Percentiles rank a stretch among this genome's conserved stretches.
Evolutionary conservation across 2,329 filamentous ascomycete genomes (phyloP).

Genomic region (Podosphaera fusca): DNA sequence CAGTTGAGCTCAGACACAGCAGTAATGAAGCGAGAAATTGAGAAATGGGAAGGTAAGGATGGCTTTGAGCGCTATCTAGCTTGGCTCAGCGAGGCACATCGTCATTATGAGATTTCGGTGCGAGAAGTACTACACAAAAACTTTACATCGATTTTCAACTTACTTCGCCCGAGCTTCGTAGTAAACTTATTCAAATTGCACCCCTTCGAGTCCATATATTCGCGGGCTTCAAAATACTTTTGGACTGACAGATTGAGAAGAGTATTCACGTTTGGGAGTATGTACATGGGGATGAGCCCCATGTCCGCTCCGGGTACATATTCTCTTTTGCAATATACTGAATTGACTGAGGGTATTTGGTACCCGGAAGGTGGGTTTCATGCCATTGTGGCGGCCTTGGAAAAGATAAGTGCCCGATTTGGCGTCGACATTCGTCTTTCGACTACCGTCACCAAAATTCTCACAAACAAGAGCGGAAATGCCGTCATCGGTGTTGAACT

Average conservation of each 20-base stretch:
- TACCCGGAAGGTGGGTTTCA: conserved; percentile 52
- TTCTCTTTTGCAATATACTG: conserved; percentile 50
- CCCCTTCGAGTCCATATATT: conserved; percentile 49
- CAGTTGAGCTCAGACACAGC: conserved; percentile 42
- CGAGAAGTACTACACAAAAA: conserved; percentile 43
- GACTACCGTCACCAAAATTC: conserved; percentile 31
- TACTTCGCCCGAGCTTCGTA: conserved; percentile 35
- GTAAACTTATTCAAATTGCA: conserved; percentile 35
- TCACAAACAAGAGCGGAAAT: conserved; percentile 27
- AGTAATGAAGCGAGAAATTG: conserved; percentile 48
- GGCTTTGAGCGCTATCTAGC: conserved; percentile 46
- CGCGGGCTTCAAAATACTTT: conserved; percentile 42
- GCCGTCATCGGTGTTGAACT: conserved; percentile 35
- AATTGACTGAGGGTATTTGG: conserved; percentile 55
- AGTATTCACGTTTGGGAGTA: conserved; percentile 56
- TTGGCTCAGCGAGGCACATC: conserved; percentile 43
- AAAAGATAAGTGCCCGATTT: conserved; percentile 34
- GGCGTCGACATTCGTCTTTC: conserved; percentile 40
- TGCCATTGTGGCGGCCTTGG: conserved; percentile 37
- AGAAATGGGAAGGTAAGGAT: conserved; percentile 47
- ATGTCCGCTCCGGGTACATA: conserved; percentile 58
- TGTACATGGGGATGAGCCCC: conserved; percentile 67
- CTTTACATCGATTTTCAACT: conserved; percentile 34
- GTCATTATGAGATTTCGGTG: conserved; percentile 46
- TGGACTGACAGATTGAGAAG: conserved; percentile 42